These are phyloP conservation scores for Thelephora ganbajun DNA, from an alignment of 768 basidiomycete genomes.

Conservation along the genomic window DNA sequence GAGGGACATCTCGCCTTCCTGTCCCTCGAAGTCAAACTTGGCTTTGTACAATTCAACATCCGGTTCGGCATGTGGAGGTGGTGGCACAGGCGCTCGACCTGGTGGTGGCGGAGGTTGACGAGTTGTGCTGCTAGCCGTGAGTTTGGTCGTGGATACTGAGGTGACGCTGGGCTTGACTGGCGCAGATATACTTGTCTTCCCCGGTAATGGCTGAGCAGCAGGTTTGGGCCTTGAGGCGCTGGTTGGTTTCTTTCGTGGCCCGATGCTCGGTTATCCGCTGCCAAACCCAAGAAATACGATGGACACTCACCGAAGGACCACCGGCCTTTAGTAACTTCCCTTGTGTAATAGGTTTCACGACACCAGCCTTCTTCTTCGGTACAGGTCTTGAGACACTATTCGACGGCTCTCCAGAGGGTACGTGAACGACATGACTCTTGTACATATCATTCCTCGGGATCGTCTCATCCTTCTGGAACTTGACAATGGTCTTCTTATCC, in stretches of 20 bases:
- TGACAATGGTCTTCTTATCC: slow-evolving; percentile 82
- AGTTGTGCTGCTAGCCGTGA: slow-evolving; percentile 24
- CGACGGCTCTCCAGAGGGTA: slow-evolving; percentile 78
- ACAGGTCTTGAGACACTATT: slow-evolving; percentile 71
- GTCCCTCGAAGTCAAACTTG: slow-evolving; percentile 85
- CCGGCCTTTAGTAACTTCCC: slow-evolving; percentile 70
- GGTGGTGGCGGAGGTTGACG: slow-evolving; percentile 32
- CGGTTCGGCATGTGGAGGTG: slow-evolving; percentile 40
- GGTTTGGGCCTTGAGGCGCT: slow-evolving; percentile 31
- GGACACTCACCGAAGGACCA: slow-evolving; percentile 40
- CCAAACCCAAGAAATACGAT: not conserved
- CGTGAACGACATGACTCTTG: slow-evolving; percentile 86
- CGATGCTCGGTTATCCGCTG: slow-evolving; percentile 1
- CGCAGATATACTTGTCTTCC: slow-evolving; percentile 28
- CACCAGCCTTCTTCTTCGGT: slow-evolving; percentile 79
- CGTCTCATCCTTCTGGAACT: slow-evolving; percentile 81
- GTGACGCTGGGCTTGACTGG: slow-evolving; percentile 19
- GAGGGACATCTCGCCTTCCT: slow-evolving; percentile 83
- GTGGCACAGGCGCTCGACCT: slow-evolving; percentile 30
- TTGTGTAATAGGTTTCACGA: slow-evolving; percentile 71
- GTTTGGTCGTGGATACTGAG: slow-evolving; percentile 24
- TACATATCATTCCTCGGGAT: slow-evolving; percentile 68
- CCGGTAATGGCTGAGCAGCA: slow-evolving; percentile 48
- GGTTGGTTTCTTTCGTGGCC: slow-evolving; percentile 29
- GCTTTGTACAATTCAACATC: slow-evolving; percentile 70